These are phyloP conservation scores for Diplosphaera chodatii DNA, from an alignment of 139 green algal species.

Conservation along the genomic window DNA sequence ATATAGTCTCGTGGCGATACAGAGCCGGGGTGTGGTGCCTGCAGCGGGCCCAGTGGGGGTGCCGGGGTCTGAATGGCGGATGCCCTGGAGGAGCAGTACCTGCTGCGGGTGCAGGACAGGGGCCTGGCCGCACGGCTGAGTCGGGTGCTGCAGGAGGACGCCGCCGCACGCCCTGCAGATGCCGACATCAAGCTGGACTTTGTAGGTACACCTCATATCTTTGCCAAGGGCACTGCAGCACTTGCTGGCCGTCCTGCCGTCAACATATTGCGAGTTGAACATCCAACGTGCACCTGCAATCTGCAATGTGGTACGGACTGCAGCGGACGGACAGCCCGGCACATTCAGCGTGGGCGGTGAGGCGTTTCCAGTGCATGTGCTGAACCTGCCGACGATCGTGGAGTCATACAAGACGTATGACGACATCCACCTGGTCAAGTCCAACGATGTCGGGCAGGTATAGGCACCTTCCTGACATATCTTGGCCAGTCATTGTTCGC, in stretches of 20 bases:
- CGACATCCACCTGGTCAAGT: slow-evolving; percentile 89
- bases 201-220: slow-evolving; percentile 23
- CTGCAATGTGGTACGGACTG: no score
- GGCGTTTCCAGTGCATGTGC: slow-evolving; percentile 47
- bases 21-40: no score
- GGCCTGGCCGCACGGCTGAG: slow-evolving; percentile 48
- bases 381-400: slow-evolving; percentile 76
- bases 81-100: slow-evolving; percentile 57
- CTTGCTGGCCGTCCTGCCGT: no score
- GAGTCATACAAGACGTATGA: slow-evolving; percentile 93
- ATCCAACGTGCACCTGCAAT: no score
- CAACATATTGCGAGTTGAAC: no score
- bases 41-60: no score
- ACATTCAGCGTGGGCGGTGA: slow-evolving; percentile 46
- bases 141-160: slow-evolving; percentile 26
- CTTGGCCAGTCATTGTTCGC: no score
- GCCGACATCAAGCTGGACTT: slow-evolving; percentile 29
- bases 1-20: no score
- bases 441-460: slow-evolving; percentile 80
- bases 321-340: slow-evolving; percentile 27
- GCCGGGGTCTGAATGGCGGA: not conserved
- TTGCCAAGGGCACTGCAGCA: no score
- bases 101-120: slow-evolving; percentile 56
- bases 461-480: no score
- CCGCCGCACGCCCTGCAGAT: not conserved